Percentiles rank a stretch among this genome's conserved stretches.
These are phyloP conservation scores for Hanseniaspora lindneri DNA, from an alignment of 805 yeast genomes.

Conservation along the genomic window DNA sequence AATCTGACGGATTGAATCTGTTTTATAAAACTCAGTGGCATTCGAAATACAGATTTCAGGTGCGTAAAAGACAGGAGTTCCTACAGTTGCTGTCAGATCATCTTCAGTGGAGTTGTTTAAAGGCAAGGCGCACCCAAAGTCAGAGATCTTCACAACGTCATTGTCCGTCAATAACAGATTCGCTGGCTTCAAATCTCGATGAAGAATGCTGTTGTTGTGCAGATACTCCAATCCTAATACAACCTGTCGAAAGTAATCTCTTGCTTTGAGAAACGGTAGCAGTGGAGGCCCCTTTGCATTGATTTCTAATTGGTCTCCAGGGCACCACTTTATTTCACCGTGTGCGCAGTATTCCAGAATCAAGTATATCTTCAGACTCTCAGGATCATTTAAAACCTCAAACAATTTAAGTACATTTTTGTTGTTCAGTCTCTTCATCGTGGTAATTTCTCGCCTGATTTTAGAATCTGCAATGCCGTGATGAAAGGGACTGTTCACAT, in stretches of 20 bases:
- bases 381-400: slow-evolving; percentile 79
- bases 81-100: slow-evolving; percentile 90
- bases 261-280: slow-evolving; percentile 52
- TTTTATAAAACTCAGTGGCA: slow-evolving; percentile 24
- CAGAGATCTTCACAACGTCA: slow-evolving; percentile 79
- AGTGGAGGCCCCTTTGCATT: slow-evolving; percentile 47
- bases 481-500: not conserved
- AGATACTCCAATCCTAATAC: slow-evolving; percentile 79
- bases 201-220: slow-evolving; percentile 82
- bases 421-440: slow-evolving; percentile 82
- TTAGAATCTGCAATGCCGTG: slow-evolving; percentile 47
- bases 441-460: slow-evolving; percentile 77
- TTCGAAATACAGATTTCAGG: slow-evolving; percentile 62
- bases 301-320: slow-evolving; percentile 31
- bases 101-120: slow-evolving; percentile 38
- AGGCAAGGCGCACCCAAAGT: slow-evolving; percentile 89
- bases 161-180: slow-evolving; percentile 62
- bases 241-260: slow-evolving; percentile 70
- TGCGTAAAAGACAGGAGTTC: slow-evolving; percentile 94
- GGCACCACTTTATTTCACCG: slow-evolving; percentile 81
- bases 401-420: slow-evolving; percentile 80
- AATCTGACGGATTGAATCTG: slow-evolving; percentile 26
- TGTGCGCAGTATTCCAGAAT: slow-evolving; percentile 80
- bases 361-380: slow-evolving; percentile 73
- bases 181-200: slow-evolving; percentile 93